These are phyloP conservation scores for Cercospora sp. DNA, from an alignment of 2,329 filamentous ascomycete genomes.

Conservation along the genomic window DNA sequence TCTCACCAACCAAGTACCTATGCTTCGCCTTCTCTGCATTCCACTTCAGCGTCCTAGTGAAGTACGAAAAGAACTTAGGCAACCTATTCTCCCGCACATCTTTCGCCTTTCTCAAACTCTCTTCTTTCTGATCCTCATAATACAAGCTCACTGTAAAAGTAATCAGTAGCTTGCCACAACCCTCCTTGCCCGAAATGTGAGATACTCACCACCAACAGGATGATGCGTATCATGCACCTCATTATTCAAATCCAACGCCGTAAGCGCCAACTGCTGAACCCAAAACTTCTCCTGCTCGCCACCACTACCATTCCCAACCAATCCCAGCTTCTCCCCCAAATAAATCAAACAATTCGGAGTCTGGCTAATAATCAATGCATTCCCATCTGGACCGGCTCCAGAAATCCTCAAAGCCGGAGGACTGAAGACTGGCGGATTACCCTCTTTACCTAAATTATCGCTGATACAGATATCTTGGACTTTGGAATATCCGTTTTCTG, in stretches of 20 bases:
- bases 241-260: conserved; percentile 69
- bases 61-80: conserved; percentile 71
- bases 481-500: conserved; percentile 51
- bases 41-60: conserved; percentile 63
- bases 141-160: conserved; percentile 40
- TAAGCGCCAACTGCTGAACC: conserved; percentile 65
- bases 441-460: conserved; percentile 38
- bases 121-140: conserved; percentile 75
- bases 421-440: conserved; percentile 66
- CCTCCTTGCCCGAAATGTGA: background rate
- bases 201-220: conserved; percentile 45
- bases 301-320: conserved; percentile 53
- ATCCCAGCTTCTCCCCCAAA: conserved; percentile 60
- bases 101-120: conserved; percentile 58
- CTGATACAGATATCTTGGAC: conserved; percentile 52
- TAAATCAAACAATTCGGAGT: conserved; percentile 73
- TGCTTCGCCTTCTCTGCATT: conserved; percentile 58
- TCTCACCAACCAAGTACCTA: conserved; percentile 65
- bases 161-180: too few species aligned
- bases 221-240: conserved; percentile 77
- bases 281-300: conserved; percentile 52
- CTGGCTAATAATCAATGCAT: conserved; percentile 63
- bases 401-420: conserved; percentile 63
- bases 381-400: conserved; percentile 54
- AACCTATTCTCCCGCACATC: conserved; percentile 63